Conservation (phyloP, 2,329 filamentous ascomycete genomes). For the Venturia oleaginea region DNA sequence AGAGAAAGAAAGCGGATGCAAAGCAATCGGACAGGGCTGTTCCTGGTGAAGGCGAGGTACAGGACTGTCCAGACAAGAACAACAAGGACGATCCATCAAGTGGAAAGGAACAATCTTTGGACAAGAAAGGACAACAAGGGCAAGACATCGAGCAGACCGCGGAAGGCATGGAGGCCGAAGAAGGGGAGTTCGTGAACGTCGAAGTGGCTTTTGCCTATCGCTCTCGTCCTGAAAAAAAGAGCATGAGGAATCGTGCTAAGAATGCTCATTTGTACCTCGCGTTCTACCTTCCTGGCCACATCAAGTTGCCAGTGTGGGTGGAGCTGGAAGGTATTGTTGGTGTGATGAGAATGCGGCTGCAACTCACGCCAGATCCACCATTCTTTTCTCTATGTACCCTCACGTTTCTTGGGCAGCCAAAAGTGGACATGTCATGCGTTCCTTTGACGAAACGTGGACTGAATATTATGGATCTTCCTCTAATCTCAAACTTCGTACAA, state of each 20-base stretch:
- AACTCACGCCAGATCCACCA: slow-evolving; percentile 66
- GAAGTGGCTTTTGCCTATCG: slow-evolving; percentile 68
- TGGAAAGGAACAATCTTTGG: slow-evolving; percentile 28
- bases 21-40: slow-evolving; percentile 43
- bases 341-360: slow-evolving; percentile 58
- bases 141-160: slow-evolving; percentile 29
- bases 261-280: slow-evolving; percentile 65
- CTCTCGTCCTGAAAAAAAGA: slow-evolving; percentile 51
- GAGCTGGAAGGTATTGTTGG: slow-evolving; percentile 65
- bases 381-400: slow-evolving; percentile 69
- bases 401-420: slow-evolving; percentile 66
- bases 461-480: slow-evolving; percentile 66
- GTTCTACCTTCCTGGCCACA: slow-evolving; percentile 55
- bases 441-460: slow-evolving; percentile 60
- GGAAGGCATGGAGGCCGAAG: slow-evolving; percentile 64
- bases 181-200: slow-evolving; percentile 69
- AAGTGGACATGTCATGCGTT: slow-evolving; percentile 60
- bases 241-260: slow-evolving; percentile 53
- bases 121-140: slow-evolving; percentile 24
- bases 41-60: slow-evolving; percentile 33
- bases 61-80: slow-evolving; percentile 26
- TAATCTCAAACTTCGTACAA: slow-evolving; percentile 68
- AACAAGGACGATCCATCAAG: slow-evolving; percentile 26
- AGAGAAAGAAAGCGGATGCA: slow-evolving; percentile 31
- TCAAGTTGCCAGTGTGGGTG: slow-evolving; percentile 56